These are phyloP conservation scores for Verbascum thapsus DNA, from an alignment of 257 asterid species.

Conservation along the genomic window DNA sequence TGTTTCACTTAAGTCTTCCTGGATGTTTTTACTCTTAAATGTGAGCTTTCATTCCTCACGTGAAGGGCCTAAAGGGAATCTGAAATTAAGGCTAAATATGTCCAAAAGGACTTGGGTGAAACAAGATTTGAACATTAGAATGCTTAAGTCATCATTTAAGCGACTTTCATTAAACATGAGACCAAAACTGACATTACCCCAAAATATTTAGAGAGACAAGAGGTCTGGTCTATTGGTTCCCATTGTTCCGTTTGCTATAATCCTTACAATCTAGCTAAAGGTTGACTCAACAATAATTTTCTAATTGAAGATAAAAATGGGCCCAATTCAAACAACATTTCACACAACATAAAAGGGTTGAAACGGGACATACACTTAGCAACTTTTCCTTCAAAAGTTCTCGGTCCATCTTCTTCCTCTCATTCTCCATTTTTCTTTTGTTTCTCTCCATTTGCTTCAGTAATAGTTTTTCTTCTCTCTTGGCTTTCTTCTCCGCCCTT, in stretches of 20 bases:
- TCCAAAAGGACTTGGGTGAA: no score
- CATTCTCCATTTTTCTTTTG: conserved; percentile 76
- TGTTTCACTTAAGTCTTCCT: no score
- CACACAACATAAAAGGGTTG: conserved; percentile 16
- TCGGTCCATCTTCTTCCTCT: conserved; percentile 64
- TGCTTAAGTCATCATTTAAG: no score
- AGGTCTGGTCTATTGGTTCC: not conserved
- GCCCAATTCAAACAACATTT: not conserved
- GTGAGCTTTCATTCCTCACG: no score
- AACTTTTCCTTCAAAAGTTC: conserved; percentile 72
- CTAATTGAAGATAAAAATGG: conserved; percentile 7
- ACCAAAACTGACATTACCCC: conserved; percentile 8
- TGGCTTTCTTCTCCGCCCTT: conserved; percentile 76
- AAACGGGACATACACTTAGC: conserved; percentile 57
- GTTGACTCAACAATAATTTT: conserved; percentile 14
- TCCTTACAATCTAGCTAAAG: conserved; percentile 7
- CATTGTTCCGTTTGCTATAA: not conserved
- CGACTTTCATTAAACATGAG: no score
- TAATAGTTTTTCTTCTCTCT: conserved; percentile 51
- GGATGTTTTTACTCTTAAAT: no score
- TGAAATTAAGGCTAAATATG: no score
- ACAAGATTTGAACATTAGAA: no score
- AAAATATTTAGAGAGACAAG: not conserved
- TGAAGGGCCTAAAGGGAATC: no score
- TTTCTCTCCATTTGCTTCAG: conserved; percentile 77